phyloP scores from a whole-genome alignment of 768 basidiomycete species.

The Vararia minispora region DNA sequence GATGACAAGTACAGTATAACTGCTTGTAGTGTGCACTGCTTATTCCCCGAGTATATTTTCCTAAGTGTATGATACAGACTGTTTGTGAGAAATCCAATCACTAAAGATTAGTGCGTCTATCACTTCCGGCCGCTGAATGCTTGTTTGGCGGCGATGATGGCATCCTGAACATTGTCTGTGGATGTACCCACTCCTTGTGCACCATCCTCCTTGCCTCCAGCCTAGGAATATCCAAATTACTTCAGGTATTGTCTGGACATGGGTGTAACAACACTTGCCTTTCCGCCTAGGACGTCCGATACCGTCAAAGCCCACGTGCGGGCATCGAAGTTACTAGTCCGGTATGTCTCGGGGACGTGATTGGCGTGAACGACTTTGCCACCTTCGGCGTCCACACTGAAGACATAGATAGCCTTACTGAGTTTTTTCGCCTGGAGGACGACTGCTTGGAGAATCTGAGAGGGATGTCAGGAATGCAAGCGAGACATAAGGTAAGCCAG shows the following conservation, averaged over 20 bases:
- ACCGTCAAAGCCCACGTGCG: constrained; percentile 82
- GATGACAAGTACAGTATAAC: too few relatives aligned
- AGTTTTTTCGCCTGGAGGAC: constrained; percentile 71
- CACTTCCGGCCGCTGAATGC: too few relatives aligned
- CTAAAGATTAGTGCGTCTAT: too few relatives aligned
- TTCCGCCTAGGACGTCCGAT: constrained; percentile 76
- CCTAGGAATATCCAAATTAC: constrained; percentile 30
- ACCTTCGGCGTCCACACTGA: constrained; percentile 60
- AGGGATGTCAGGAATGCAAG: constrained; percentile 5
- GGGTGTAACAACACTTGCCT: constrained; percentile 36
- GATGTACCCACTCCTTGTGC: constrained; percentile 82
- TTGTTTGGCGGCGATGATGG: constrained; percentile 48
- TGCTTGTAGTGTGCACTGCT: too few relatives aligned
- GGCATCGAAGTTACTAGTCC: constrained; percentile 64
- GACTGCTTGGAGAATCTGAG: constrained; percentile 65
- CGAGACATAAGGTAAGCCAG: background rate
- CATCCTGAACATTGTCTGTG: constrained; percentile 51
- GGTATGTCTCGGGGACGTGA: constrained; percentile 53
- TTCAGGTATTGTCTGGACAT: background rate
- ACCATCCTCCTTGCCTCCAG: constrained; percentile 90
- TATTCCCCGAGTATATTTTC: too few relatives aligned
- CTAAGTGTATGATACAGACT: too few relatives aligned
- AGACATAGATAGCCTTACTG: constrained; percentile 77
- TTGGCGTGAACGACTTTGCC: constrained; percentile 85
- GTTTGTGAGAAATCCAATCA: too few relatives aligned